A percentile compares a stretch with the other conserved stretches of the same genome.
Evolutionary conservation across 495 filamentous ascomycete genomes (phyloP).

Genomic region (Tuber brumale): DNA sequence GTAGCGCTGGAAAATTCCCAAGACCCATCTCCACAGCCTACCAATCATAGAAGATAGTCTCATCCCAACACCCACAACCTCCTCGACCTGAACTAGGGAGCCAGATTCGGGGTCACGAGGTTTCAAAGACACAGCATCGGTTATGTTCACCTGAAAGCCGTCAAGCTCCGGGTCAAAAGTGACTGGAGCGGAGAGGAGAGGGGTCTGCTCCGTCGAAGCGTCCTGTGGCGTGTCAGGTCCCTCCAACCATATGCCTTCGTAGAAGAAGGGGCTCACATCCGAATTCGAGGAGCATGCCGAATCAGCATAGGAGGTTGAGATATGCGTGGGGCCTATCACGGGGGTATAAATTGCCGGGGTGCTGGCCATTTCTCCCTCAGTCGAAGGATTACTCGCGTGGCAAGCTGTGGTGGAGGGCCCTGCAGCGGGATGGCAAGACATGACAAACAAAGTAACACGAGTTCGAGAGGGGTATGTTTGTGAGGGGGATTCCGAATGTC

Average conservation of each 20-base stretch:
- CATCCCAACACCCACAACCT: neutral
- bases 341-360: neutral
- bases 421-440: neutral
- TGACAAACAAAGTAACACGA: neutral
- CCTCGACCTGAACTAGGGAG: neutral
- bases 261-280: conserved; percentile 3
- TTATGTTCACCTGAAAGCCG: neutral
- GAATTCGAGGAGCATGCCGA: neutral
- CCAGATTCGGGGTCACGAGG: neutral
- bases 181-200: neutral
- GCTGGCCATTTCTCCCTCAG: neutral
- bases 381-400: neutral
- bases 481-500: neutral
- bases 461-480: neutral
- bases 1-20: neutral
- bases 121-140: neutral
- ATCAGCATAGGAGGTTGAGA: neutral
- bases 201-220: neutral
- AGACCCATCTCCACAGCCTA: neutral
- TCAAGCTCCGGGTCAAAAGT: neutral
- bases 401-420: neutral
- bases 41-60: neutral
- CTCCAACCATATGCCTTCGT: neutral
- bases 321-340: neutral
- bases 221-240: neutral